phyloP scores from a whole-genome alignment of 441 rosid genomes.

The Brassica balearica region DNA sequence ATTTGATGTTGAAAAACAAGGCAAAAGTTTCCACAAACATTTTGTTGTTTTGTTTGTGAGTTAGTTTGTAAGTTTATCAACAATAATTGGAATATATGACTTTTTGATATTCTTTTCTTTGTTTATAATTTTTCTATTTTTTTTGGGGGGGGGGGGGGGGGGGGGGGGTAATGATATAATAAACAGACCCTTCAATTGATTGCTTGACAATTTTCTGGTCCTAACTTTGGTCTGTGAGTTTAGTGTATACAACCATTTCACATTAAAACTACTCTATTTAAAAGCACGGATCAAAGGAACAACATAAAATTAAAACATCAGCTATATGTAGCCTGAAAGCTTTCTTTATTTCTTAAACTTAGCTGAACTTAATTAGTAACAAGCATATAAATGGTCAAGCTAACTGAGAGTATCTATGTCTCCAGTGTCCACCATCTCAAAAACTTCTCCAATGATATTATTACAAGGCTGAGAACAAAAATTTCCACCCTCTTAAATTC shows the following conservation, averaged over 20 bases:
- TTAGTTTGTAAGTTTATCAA: slow-evolving; percentile 24
- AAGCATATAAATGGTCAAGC: background rate
- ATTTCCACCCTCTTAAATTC: background rate
- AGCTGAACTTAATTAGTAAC: background rate
- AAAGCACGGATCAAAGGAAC: background rate
- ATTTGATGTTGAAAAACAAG: background rate
- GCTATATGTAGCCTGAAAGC: background rate
- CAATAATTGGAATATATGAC: background rate
- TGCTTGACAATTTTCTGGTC: background rate
- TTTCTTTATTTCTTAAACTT: background rate
- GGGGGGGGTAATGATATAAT: background rate
- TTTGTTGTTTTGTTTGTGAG: slow-evolving; percentile 26
- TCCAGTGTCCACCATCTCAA: slow-evolving; percentile 1
- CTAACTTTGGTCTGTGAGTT: background rate
- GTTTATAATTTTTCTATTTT: background rate
- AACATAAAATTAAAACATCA: background rate
- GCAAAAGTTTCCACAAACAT: slow-evolving; percentile 30
- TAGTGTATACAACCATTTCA: background rate
- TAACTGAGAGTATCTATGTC: background rate
- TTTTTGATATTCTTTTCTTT: background rate
- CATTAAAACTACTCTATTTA: background rate
- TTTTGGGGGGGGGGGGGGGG: background rate
- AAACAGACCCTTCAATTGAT: background rate
- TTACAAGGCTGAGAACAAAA: background rate
- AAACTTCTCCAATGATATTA: background rate